Conservation (phyloP, 306 rosid species). For the Clitoria ternatea region DNA sequence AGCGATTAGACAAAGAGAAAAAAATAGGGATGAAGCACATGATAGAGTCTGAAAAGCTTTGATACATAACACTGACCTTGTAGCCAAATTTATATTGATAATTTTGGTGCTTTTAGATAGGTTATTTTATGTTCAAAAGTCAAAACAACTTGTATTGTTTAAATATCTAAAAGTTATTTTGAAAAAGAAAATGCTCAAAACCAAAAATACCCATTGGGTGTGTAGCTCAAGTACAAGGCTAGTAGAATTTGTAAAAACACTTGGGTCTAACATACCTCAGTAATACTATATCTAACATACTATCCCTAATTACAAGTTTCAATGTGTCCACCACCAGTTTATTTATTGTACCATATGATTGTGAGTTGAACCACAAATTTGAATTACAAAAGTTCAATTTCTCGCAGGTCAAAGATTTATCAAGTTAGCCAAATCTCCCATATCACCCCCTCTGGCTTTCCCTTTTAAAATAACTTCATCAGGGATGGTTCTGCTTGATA, state of each 20-base stretch:
- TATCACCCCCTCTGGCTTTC: constrained; percentile 82
- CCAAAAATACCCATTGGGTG: neutral
- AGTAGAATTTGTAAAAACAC: neutral
- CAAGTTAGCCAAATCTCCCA: constrained; percentile 81
- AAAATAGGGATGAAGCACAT: neutral
- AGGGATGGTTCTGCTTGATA: constrained; percentile 58
- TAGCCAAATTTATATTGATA: neutral
- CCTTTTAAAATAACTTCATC: constrained; percentile 65
- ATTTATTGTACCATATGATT: neutral
- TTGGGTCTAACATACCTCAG: neutral
- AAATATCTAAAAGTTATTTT: neutral
- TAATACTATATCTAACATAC: no score
- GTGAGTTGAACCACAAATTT: neutral
- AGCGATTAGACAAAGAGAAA: neutral
- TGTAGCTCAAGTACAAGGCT: neutral
- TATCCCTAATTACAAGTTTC: no score
- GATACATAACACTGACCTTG: neutral
- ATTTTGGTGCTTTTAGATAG: neutral
- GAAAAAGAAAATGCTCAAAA: neutral
- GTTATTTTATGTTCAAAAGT: neutral
- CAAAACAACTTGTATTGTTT: neutral
- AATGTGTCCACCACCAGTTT: neutral
- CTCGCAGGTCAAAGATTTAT: constrained; percentile 71
- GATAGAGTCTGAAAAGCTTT: neutral
- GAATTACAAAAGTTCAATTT: constrained; percentile 19